Evolutionary conservation across 2,329 filamentous ascomycete species (phyloP).

Genomic region (Verticillium dahliae): DNA sequence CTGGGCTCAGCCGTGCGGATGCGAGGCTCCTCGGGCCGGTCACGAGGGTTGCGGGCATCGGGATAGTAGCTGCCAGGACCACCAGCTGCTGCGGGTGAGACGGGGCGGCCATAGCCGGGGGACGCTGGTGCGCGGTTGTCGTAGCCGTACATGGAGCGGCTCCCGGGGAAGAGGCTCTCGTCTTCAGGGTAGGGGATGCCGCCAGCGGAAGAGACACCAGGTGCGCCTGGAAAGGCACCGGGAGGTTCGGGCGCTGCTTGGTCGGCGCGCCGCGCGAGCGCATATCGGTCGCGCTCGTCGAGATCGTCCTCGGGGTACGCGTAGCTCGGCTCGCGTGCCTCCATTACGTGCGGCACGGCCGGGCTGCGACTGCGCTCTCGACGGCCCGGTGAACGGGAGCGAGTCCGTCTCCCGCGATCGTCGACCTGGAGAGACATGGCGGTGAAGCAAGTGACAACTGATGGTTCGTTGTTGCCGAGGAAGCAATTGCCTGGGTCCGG

Average conservation of each 20-base stretch:
- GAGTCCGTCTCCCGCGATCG: slow-evolving; percentile 34
- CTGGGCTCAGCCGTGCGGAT: slow-evolving; percentile 11
- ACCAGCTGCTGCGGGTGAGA: slow-evolving; percentile 19
- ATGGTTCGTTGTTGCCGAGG: too few relatives aligned
- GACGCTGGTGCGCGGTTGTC: slow-evolving; percentile 19
- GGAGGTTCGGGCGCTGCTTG: slow-evolving; percentile 14
- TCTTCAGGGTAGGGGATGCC: slow-evolving; percentile 32
- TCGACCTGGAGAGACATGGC: slow-evolving; percentile 47
- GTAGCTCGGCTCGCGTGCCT: slow-evolving; percentile 35
- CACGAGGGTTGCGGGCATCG: slow-evolving; percentile 26
- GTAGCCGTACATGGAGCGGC: slow-evolving; percentile 30
- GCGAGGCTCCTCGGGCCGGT: slow-evolving; percentile 15
- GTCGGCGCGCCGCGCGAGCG: slow-evolving; percentile 21
- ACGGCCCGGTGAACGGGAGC: slow-evolving; percentile 40
- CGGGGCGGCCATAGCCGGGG: slow-evolving; percentile 14
- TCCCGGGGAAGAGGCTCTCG: slow-evolving; percentile 29
- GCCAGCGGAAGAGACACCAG: slow-evolving; percentile 1
- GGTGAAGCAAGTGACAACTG: not conserved
- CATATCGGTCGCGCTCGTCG: slow-evolving; percentile 27
- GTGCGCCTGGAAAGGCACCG: slow-evolving; percentile 20
- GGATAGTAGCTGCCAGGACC: slow-evolving; percentile 28
- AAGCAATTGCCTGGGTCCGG: too few relatives aligned
- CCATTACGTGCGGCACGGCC: slow-evolving; percentile 22
- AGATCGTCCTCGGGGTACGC: slow-evolving; percentile 35
- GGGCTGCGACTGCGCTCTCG: slow-evolving; percentile 27